Evolutionary conservation across 2,329 filamentous ascomycete genomes (phyloP), one percentile per base, ranked within the genome.

Genomic region (Hypoxylon sp.): DNA sequence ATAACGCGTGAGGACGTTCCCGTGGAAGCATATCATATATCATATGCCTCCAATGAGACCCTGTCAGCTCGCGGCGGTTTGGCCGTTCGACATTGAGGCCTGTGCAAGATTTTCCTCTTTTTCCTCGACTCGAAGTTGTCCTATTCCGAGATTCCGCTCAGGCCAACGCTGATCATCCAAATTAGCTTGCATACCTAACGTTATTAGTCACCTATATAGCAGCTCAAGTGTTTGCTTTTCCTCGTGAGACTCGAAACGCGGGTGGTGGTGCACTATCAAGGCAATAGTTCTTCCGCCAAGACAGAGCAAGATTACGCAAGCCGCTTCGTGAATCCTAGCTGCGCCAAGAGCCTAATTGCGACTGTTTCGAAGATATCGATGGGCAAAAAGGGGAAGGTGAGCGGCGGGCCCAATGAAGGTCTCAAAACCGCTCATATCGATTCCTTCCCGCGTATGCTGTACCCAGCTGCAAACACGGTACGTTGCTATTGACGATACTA

Each of bases 401-500:
- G 5, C 30, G 33, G 32, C 11, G 28, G 42, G 30, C 9, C 65
- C 65, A 68, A 68, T 68, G 36, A 46, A 40, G 9, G 9, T 33
- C 11, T 42, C 32, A 11, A n/a, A 24, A 42, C 55, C 9, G 14
- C 12, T 48, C 50, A 45, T 62, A 65, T 63, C 52, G 48, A 61
- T 48, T 54, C 30, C 40, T 63, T 65, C 62, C 42, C 62, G 53
- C 36, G 24, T 18, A 14, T 54, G 62, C 65, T 62, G 46, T 32
- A 40, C n/a, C n/a, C 16, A 30, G 40, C 32, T 32, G 28, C 18
- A 42, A 65, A 44, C 50, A 65, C 62, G 50, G 45, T 60, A 68
- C 65, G 62, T 65, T 68, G 61, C 65, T 65, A 62, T 60, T 53
- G 53, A 60, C 40, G 54, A 59, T 63, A 42, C 5, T 65, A 65